Evolutionary conservation across 352 stramenopile genomes (phyloP).

Genomic region (Phytophthora megakarya): DNA sequence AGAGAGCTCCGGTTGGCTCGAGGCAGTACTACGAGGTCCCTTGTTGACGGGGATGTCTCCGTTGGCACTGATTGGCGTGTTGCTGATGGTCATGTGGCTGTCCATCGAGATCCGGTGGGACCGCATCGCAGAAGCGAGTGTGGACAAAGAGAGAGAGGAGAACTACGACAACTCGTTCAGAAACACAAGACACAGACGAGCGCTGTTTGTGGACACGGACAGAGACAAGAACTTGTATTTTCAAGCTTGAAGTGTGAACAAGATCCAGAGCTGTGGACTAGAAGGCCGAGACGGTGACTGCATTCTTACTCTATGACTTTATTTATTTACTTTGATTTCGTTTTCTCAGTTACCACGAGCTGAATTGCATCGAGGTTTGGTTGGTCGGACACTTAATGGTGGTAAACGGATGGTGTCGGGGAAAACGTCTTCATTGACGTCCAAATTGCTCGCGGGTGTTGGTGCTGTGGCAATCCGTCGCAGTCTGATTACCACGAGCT

Average conservation of each 20-base stretch:
- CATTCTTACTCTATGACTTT: conserved; percentile 20
- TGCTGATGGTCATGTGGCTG: conserved; percentile 49
- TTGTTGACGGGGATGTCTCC: conserved; percentile 37
- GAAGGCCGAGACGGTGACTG: conserved; percentile 10
- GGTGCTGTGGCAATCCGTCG: conserved; percentile 54
- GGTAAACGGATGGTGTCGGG: conserved; percentile 49
- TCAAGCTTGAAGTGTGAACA: conserved; percentile 16
- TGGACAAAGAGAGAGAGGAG: conserved; percentile 19
- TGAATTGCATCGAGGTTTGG: conserved; percentile 15
- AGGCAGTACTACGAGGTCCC: conserved; percentile 20
- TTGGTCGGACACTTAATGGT: conserved; percentile 40
- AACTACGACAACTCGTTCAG: conserved; percentile 3
- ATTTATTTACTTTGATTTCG: conserved; percentile 40
- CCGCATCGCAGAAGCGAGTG: conserved; percentile 28
- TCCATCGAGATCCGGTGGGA: conserved; percentile 55
- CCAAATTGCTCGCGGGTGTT: conserved; percentile 24
- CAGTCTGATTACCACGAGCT: conserved; percentile 35
- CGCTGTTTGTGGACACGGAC: conserved; percentile 30
- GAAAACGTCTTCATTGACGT: conserved; percentile 25
- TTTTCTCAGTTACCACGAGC: conserved; percentile 16
- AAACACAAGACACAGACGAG: conserved; percentile 4
- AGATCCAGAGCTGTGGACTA: conserved; percentile 7
- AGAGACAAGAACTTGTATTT: conserved; percentile 18
- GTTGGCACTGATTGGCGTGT: conserved; percentile 32
- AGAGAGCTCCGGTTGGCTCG: conserved; percentile 31